Base-by-base conservation (phyloP, 1,139 yeast genomes). In the Debaryomyces subglobosus region DNA sequence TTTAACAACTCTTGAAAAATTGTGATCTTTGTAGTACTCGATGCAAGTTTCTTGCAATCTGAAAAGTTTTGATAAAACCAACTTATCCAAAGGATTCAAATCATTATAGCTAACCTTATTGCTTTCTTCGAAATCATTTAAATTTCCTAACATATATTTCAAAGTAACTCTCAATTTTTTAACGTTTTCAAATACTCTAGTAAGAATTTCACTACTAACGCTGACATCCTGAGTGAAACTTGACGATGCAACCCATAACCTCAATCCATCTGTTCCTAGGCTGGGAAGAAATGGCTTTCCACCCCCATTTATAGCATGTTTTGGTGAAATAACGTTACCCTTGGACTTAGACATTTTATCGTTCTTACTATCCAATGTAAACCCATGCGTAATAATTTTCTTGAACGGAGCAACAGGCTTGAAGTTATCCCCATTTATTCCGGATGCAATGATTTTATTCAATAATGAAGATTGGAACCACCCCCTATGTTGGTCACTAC, bases 401-500 rank as follows among this genome's bases (percentile, higher is more conserved):
- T 79, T 79, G 67, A 80, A 94, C 0, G 99, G 99, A 5, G 82
- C 72, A 3, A 74, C 67, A 0, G 94, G 80, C n/a, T 63, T 55
- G 55, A 74, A 74, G 25, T 54, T 45, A 2, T 45, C 40, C 0
- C 68, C 69, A 5, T 62, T 58, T 4, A 49, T 49, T 2, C 79
- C 79, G 1, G 77, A 71, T 3, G 75, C 68, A 21, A 81, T 92
- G 27, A 90, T 78, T 59, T 85, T 88, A 34, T 96, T 92, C 50
- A 95, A 72, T 35, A 95, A 71, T 0, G 97, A 90, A 24, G 97
- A 89, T 69, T 94, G 99, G 65, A 94, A 94, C 99, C 99, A 94
- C 0, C 99, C 99, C 52, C 99, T 80, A 63, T 95, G 99, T 65
- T 94, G 99, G 63, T 94, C 99, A 32, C 94, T 83, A 1, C 99